Evolutionary conservation across 1,284 basidiomycete genomes (phyloP).

Genomic region (Apiotrichum porosum): DNA sequence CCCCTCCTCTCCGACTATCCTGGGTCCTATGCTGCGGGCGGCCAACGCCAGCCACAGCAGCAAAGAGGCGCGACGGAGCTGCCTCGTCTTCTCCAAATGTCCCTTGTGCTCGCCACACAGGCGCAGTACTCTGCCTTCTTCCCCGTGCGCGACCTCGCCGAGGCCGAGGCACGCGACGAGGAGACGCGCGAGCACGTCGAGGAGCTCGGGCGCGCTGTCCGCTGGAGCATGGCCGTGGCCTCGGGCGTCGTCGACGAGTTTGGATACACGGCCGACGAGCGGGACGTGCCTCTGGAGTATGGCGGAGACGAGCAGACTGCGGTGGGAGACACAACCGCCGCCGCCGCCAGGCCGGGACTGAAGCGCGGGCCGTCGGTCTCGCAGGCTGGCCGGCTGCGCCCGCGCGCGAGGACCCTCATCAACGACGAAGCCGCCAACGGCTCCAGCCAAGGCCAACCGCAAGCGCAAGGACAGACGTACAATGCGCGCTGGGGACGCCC

Average conservation of each 20-base stretch:
- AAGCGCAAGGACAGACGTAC: no score
- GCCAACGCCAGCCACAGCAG: neutral
- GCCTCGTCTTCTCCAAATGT: constrained; percentile 44
- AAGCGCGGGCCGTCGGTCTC: constrained; percentile 26
- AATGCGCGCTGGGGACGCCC: constrained; percentile 20
- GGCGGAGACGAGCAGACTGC: neutral
- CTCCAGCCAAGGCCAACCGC: no score
- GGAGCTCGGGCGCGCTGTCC: constrained; percentile 31
- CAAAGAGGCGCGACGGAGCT: constrained; percentile 26
- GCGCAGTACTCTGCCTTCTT: constrained; percentile 41
- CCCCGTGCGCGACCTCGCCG: constrained; percentile 11
- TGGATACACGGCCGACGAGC: neutral
- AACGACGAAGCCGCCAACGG: no score
- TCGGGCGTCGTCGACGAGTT: neutral
- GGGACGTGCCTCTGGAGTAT: neutral
- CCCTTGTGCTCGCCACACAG: constrained; percentile 47
- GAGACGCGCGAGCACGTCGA: constrained; percentile 38
- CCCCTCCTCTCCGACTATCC: constrained; percentile 24
- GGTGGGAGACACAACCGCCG: neutral
- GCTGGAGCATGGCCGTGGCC: constrained; percentile 25
- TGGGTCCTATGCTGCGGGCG: no score
- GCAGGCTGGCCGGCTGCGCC: constrained; percentile 28
- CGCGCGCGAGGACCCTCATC: no score
- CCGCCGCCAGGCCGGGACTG: constrained; percentile 8
- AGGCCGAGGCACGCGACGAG: constrained; percentile 25